A percentile compares a stretch with the other conserved stretches of the same genome.
Evolutionary conservation across 2,329 filamentous ascomycete species (phyloP).

Genomic region (Monilinia fructigena): DNA sequence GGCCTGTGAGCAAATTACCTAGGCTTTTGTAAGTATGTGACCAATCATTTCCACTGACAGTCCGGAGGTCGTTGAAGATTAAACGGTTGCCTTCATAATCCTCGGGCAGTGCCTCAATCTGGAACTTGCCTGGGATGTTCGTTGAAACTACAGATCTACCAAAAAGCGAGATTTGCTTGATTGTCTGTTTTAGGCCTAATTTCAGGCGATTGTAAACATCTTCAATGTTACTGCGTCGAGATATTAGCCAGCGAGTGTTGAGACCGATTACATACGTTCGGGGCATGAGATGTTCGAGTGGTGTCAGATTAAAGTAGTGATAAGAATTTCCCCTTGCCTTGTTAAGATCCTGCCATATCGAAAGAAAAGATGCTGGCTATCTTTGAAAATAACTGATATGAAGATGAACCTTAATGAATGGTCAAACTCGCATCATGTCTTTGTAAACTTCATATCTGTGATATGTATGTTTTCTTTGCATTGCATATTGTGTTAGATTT

Average conservation of each 20-base stretch:
- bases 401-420: neutral
- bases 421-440: too few species aligned
- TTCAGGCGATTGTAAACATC: conserved; percentile 14
- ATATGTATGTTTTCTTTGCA: neutral
- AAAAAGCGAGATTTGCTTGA: conserved; percentile 13
- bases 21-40: conserved; percentile 14
- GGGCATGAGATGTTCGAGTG: conserved; percentile 18
- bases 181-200: conserved; percentile 7
- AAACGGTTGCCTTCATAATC: conserved; percentile 13
- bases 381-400: neutral
- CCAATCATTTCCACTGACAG: conserved; percentile 1
- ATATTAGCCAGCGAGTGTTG: neutral
- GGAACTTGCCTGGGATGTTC: neutral
- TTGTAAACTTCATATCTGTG: neutral
- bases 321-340: neutral
- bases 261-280: conserved; percentile 12
- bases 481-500: neutral
- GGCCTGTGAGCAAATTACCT: neutral
- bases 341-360: neutral
- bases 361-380: neutral
- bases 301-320: conserved; percentile 17
- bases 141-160: conserved; percentile 1
- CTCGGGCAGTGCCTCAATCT: conserved; percentile 4
- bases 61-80: conserved; percentile 12
- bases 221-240: conserved; percentile 15